phyloP scores from a whole-genome alignment of 148 eudicot genomes.

The Euryodendron excelsum region DNA sequence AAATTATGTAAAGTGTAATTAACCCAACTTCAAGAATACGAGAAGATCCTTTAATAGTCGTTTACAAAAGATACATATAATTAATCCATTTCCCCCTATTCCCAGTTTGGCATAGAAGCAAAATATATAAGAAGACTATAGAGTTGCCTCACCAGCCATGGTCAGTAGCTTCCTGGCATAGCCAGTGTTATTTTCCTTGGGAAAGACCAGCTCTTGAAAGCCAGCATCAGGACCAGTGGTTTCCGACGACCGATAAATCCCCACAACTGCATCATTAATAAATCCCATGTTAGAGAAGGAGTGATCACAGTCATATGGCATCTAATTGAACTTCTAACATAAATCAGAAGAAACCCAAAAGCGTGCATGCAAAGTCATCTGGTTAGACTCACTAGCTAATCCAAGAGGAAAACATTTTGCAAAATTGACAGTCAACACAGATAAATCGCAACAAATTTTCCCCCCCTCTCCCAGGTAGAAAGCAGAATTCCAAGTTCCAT shows the following conservation, averaged over 20 bases:
- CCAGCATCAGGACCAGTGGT: neutral
- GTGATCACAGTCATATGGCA: neutral
- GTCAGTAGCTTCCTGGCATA: slow-evolving; percentile 24
- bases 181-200: slow-evolving; percentile 19
- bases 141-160: slow-evolving; percentile 12
- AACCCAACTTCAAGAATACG: too few relatives aligned
- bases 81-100: neutral
- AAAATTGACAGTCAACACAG: too few relatives aligned
- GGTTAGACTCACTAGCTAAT: neutral
- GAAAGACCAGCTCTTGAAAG: slow-evolving; percentile 7
- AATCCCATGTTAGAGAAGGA: neutral
- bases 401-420: neutral
- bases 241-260: slow-evolving; percentile 7
- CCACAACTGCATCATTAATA: slow-evolving; percentile 10
- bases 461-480: too few relatives aligned
- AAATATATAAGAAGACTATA: neutral
- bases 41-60: too few relatives aligned
- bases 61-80: too few relatives aligned
- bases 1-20: too few relatives aligned
- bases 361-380: too few relatives aligned
- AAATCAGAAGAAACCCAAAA: too few relatives aligned
- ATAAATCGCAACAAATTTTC: too few relatives aligned
- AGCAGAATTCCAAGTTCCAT: too few relatives aligned
- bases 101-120: neutral
- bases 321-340: too few relatives aligned